Conservation (phyloP, 139 green algal species). For the Coelastrella sp. region DNA sequence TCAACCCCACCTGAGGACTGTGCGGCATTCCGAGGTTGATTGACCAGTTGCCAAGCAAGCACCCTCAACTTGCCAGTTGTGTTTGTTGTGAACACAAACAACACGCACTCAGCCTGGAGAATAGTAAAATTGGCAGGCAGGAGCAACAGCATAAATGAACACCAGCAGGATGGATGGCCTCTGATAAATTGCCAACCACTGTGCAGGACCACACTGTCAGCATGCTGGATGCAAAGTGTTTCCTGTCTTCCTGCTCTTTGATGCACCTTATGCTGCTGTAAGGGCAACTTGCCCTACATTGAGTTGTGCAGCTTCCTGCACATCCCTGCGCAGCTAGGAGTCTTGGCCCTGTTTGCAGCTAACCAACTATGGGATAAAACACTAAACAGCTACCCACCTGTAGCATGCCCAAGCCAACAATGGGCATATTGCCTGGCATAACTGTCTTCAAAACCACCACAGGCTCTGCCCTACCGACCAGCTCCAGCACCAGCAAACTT, state of each 20-base stretch:
- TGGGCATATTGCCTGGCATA: conserved; percentile 16
- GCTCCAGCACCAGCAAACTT: conserved; percentile 45
- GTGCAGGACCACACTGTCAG: too few relatives aligned
- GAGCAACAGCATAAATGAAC: too few relatives aligned
- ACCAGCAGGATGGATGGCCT: too few relatives aligned
- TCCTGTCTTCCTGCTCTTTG: too few relatives aligned
- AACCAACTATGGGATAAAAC: background rate
- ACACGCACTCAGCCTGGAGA: background rate
- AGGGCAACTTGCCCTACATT: too few relatives aligned
- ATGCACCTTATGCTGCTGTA: too few relatives aligned
- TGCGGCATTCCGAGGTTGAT: background rate
- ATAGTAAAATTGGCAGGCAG: background rate
- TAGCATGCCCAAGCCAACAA: conserved; percentile 50
- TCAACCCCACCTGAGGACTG: background rate
- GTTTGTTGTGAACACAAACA: conserved; percentile 27
- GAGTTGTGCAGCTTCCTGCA: too few relatives aligned
- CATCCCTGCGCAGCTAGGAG: too few relatives aligned
- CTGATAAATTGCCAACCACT: too few relatives aligned
- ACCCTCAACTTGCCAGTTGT: background rate
- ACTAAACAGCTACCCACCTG: conserved; percentile 25
- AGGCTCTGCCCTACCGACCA: conserved; percentile 37
- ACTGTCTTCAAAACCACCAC: conserved; percentile 2
- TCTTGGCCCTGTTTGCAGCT: background rate
- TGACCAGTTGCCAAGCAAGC: conserved; percentile 13
- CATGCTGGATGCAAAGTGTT: too few relatives aligned